Conservation (phyloP, 306 rosid species). For the Hippophae rhamnoides region DNA sequence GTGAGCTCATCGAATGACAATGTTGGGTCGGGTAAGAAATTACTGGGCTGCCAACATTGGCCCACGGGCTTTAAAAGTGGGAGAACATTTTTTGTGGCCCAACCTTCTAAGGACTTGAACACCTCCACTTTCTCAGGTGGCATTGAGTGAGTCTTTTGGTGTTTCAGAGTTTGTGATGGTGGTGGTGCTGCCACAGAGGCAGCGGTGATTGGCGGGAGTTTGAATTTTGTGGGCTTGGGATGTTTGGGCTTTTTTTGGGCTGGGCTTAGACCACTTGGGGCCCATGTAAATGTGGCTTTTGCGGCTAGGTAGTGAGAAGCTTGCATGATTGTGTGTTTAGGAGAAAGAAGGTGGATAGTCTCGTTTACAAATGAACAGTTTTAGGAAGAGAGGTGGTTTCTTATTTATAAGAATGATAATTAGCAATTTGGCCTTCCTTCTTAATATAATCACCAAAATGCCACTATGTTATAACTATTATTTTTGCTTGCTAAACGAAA, state of each 20-base stretch:
- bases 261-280: constrained; percentile 5
- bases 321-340: constrained; percentile 10
- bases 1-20: constrained; percentile 25
- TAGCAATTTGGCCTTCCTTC: not conserved
- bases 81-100: constrained; percentile 42
- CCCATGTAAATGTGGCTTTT: constrained; percentile 5
- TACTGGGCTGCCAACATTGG: constrained; percentile 59
- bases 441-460: not conserved
- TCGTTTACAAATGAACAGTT: not conserved
- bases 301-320: constrained; percentile 8
- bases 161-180: not conserved
- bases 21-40: constrained; percentile 44
- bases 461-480: not conserved
- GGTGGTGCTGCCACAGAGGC: constrained; percentile 12
- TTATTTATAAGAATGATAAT: too few species aligned
- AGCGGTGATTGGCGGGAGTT: not conserved
- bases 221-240: not conserved
- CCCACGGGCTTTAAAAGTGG: constrained; percentile 58
- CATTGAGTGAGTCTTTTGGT: constrained; percentile 28
- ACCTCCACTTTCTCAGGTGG: constrained; percentile 40
- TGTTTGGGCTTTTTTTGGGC: not conserved
- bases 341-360: not conserved
- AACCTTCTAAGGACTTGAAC: constrained; percentile 44
- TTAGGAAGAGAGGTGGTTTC: not conserved
- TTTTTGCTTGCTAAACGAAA: too few species aligned